These are phyloP conservation scores for Amaranthus cruentus DNA, from an alignment of 148 eudicot genomes.

Conservation along the genomic window DNA sequence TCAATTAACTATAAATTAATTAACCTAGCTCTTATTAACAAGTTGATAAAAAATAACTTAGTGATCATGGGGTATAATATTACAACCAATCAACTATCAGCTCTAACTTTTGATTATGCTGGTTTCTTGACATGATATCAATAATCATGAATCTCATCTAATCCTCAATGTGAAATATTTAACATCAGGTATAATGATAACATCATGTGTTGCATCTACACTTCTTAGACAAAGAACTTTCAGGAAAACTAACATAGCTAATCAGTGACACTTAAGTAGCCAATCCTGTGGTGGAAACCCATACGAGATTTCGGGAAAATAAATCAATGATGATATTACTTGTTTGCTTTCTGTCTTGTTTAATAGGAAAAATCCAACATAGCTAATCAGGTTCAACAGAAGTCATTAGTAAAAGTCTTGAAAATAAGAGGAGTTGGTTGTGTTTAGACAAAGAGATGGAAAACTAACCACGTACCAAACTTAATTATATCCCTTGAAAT, in stretches of 20 bases:
- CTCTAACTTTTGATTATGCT: no score
- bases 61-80: no score
- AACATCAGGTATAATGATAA: no score
- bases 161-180: no score
- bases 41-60: no score
- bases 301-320: background rate
- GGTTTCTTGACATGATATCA: no score
- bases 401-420: constrained; percentile 14
- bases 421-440: constrained; percentile 15
- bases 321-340: background rate
- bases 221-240: no score
- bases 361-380: constrained; percentile 10
- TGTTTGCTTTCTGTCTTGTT: background rate
- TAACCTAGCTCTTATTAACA: background rate
- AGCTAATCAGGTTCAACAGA: constrained; percentile 12
- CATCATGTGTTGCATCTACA: no score
- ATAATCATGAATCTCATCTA: background rate
- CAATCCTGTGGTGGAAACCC: no score
- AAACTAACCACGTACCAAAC: constrained; percentile 26
- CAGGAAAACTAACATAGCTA: no score
- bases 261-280: no score
- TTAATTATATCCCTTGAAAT: constrained; percentile 18
- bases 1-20: background rate
- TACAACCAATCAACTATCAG: no score
- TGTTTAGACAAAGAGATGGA: constrained; percentile 15